Evolutionary conservation across 768 basidiomycete species (phyloP).

Genomic region (Lactarius deliciosus): DNA sequence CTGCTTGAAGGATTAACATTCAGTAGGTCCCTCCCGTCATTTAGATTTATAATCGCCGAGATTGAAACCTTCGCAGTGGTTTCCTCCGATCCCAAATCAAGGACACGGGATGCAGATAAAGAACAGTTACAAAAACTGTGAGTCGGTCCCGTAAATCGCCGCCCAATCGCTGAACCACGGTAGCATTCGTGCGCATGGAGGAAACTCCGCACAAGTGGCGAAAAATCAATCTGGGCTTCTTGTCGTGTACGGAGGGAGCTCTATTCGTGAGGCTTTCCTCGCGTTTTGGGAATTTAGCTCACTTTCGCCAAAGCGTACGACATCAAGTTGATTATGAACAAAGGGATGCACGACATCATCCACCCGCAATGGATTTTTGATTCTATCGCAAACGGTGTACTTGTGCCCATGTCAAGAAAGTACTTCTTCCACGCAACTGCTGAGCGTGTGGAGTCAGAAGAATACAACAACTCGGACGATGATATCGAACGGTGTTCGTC

Average conservation of each 20-base stretch:
- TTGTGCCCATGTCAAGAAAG: constrained; percentile 65
- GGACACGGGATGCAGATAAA: constrained; percentile 66
- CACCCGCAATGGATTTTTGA: constrained; percentile 82
- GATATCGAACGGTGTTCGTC: background rate
- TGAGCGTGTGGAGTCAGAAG: constrained; percentile 47
- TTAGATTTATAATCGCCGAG: background rate
- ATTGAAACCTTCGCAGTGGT: constrained; percentile 51
- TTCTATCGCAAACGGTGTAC: constrained; percentile 59
- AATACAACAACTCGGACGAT: constrained; percentile 42
- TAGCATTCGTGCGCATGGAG: constrained; percentile 73
- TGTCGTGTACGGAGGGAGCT: constrained; percentile 68
- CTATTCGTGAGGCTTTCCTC: constrained; percentile 52
- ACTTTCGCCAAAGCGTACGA: constrained; percentile 56
- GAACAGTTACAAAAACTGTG: constrained; percentile 67
- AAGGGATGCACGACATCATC: constrained; percentile 68
- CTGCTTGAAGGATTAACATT: constrained; percentile 79
- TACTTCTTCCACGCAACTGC: constrained; percentile 78
- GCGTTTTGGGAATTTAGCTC: background rate
- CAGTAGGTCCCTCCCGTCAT: constrained; percentile 49
- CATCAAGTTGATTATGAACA: constrained; percentile 67
- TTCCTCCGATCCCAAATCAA: constrained; percentile 70
- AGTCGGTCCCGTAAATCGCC: constrained; percentile 30
- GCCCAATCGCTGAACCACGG: background rate
- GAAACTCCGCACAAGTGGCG: constrained; percentile 60
- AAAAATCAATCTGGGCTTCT: constrained; percentile 51